These are phyloP conservation scores for Ophiostoma novo-ulmi DNA, from an alignment of 2,329 filamentous ascomycete genomes.

Conservation along the genomic window DNA sequence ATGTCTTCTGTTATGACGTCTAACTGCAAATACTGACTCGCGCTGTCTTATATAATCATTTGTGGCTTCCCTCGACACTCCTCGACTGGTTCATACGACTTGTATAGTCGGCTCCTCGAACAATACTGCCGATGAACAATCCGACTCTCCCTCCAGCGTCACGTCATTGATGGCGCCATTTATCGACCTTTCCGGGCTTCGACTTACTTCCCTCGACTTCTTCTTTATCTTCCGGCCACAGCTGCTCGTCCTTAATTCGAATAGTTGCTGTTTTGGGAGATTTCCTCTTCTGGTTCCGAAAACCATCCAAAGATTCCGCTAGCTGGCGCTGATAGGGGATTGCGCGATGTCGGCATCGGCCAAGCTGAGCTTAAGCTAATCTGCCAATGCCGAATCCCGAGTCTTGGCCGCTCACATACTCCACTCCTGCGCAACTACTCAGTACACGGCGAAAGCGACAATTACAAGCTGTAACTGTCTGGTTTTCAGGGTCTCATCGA, in stretches of 20 bases:
- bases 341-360: conserved; percentile 5
- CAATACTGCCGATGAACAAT: not conserved
- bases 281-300: not conserved
- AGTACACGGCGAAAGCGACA: not conserved
- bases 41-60: too few species aligned
- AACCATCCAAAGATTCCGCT: not conserved
- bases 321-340: not conserved
- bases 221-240: not conserved
- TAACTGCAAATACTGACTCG: not conserved
- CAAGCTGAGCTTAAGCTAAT: not conserved
- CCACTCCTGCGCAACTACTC: not conserved
- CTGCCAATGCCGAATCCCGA: conserved; percentile 12
- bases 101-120: not conserved
- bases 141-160: not conserved
- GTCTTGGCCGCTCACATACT: not conserved
- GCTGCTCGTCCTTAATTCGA: not conserved
- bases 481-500: not conserved
- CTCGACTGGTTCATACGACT: not conserved
- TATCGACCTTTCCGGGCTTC: not conserved
- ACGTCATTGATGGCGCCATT: not conserved
- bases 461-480: not conserved
- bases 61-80: too few species aligned
- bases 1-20: not conserved
- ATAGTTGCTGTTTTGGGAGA: conserved; percentile 10
- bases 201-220: not conserved